These are phyloP conservation scores for Endothia cerciana DNA, from an alignment of 2,329 filamentous ascomycete genomes.

Conservation along the genomic window DNA sequence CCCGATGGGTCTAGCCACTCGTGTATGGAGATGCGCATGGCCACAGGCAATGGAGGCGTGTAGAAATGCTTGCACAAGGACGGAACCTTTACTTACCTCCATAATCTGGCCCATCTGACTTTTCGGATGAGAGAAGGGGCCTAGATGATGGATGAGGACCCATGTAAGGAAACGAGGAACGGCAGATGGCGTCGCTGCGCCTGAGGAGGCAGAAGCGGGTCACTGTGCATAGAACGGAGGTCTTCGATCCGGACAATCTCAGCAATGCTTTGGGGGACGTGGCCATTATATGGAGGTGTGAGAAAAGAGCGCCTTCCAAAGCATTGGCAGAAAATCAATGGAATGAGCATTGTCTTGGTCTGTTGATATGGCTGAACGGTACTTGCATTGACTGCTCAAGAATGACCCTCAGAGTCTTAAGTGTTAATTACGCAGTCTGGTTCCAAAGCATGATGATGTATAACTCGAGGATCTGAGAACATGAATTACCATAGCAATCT, in stretches of 20 bases:
- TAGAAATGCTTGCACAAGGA: too few relatives aligned
- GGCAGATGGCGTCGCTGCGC: background rate
- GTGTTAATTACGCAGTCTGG: background rate
- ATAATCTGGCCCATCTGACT: background rate
- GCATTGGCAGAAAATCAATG: background rate
- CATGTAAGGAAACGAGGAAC: background rate
- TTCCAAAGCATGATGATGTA: background rate
- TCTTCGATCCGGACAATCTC: background rate
- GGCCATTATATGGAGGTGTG: background rate
- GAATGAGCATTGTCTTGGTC: background rate
- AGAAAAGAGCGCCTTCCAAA: background rate
- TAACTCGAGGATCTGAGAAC: background rate
- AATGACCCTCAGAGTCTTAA: background rate
- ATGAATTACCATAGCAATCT: background rate
- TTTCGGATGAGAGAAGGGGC: background rate
- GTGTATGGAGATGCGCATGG: too few relatives aligned
- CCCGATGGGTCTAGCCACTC: too few relatives aligned
- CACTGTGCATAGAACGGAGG: background rate
- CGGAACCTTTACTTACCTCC: background rate
- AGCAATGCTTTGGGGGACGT: background rate
- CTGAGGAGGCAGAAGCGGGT: background rate
- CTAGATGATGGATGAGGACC: too few relatives aligned
- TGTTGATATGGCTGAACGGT: background rate
- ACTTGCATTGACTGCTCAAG: too few relatives aligned
- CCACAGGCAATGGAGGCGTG: too few relatives aligned